Evolutionary conservation across 768 basidiomycete species (phyloP).

Genomic region (Boletus rubroflammeus): DNA sequence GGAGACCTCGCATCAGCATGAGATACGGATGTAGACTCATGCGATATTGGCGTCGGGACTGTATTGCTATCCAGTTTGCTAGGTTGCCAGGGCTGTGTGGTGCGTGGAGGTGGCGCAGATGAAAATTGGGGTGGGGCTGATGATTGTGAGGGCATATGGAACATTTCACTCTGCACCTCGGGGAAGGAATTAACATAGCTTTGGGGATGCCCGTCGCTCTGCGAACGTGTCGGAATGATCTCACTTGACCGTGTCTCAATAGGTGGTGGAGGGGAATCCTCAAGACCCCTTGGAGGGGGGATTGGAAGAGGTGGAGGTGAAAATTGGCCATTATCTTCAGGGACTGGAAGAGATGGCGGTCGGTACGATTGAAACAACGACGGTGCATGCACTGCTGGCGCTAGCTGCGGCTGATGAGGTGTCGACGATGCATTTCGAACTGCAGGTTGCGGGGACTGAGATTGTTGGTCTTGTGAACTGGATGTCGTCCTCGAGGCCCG

Average conservation of each 20-base stretch:
- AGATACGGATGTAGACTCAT: neutral
- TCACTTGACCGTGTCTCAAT: slow-evolving; percentile 27
- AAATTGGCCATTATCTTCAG: slow-evolving; percentile 17
- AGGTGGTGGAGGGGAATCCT: slow-evolving; percentile 18
- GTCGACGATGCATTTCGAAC: slow-evolving; percentile 6
- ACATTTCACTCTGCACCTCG: slow-evolving; percentile 23
- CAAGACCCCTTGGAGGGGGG: slow-evolving; percentile 26
- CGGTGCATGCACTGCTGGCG: slow-evolving; percentile 10
- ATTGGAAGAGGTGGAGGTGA: slow-evolving; percentile 31
- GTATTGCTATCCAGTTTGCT: slow-evolving; percentile 2
- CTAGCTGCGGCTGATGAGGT: slow-evolving; percentile 17
- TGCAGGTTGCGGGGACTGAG: slow-evolving; percentile 11
- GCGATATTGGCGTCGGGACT: neutral
- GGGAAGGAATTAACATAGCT: slow-evolving; percentile 4
- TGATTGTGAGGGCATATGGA: slow-evolving; percentile 18
- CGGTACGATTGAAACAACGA: slow-evolving; percentile 26
- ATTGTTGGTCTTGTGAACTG: slow-evolving; percentile 20
- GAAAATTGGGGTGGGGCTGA: neutral
- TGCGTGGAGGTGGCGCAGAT: neutral
- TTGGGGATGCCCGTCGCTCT: slow-evolving; percentile 3
- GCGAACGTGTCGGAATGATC: slow-evolving; percentile 22
- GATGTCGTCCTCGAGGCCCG: slow-evolving; percentile 24
- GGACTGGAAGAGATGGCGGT: slow-evolving; percentile 16
- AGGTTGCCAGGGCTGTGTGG: slow-evolving; percentile 7
- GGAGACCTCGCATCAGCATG: slow-evolving; percentile 7